Base-by-base conservation (phyloP, 2,329 filamentous ascomycete genomes). In the Boeremia lycopersici region DNA sequence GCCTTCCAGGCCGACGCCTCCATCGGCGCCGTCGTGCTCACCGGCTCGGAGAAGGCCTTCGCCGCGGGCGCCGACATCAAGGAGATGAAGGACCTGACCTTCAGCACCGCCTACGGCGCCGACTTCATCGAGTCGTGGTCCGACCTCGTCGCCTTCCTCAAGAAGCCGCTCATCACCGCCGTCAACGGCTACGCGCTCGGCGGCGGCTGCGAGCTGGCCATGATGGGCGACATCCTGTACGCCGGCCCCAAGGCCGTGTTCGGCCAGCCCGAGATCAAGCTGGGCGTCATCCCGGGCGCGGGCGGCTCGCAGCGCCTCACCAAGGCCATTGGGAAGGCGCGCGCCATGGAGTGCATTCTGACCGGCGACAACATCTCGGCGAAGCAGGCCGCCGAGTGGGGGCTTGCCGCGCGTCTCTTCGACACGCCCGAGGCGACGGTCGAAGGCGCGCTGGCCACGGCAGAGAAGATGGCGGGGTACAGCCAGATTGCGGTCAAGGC, bases 61-160 rank as follows among this genome's bases (percentile, higher is more conserved):
- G 74, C 69, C 74, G 83, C 95, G 39, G 95, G 95, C 46, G 95
- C 95, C 57, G 95, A 99, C 77, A 99, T 99, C 81, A 98, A 98
- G 78, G 95, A 99, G 78, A 99, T 99, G 95, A 90, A 91, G 28
- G 88, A 91, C 57, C 86, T 97, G 34, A 93, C 88, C 50, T 99
- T 99, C 78, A 85, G 90, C 60, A 81, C 88, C 62, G 93, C 95
- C 34, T 98, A 97, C 80, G 89, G 86, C 42, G 86, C 81, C 64
- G 91, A 96, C 72, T 99, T 99, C 77, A 98, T 99, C 76, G 92
- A 96, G 74, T 87, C 87, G 9, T 99, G 95, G 95, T 96, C 92
- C 6, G 83, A 89, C 60, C 85, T 97, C 41, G 89, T 91, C 25
- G 91, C 88, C 17, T 82, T 86, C 59, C 82, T 98, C 74, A 96